A percentile compares a stretch with the other conserved stretches of the same genome.
Evolutionary conservation across 2,329 filamentous ascomycete genomes (phyloP).

Genomic region (Aspergillus pseudoglaucus): DNA sequence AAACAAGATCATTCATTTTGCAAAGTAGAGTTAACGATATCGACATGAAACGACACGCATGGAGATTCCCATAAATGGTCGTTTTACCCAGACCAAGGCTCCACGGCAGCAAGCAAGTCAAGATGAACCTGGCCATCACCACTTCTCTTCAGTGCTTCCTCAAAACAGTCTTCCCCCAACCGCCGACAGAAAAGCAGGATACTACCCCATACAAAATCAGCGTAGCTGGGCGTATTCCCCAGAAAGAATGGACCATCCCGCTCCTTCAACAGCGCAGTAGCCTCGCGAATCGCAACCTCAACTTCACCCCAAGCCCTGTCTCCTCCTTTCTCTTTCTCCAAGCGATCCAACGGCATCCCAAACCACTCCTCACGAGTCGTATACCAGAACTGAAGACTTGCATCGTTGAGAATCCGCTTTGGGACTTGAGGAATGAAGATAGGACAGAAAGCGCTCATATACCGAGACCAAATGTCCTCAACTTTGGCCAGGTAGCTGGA

Average conservation of each 20-base stretch:
- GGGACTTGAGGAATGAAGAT: conserved; percentile 47
- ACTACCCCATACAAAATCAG: conserved; percentile 53
- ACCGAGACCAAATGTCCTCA: conserved; percentile 26
- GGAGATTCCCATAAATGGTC: not conserved
- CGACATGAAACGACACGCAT: not conserved
- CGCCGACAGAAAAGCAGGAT: conserved; percentile 41
- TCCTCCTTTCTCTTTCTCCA: conserved; percentile 45
- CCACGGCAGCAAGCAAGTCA: conserved; percentile 9
- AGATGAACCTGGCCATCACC: conserved; percentile 12
- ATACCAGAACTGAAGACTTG: conserved; percentile 51
- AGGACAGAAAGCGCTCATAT: conserved; percentile 28
- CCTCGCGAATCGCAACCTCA: conserved; percentile 28
- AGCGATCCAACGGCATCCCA: conserved; percentile 50
- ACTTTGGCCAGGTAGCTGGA: conserved; percentile 45
- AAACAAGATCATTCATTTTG: too few species aligned
- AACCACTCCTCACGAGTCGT: conserved; percentile 43
- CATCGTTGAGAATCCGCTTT: conserved; percentile 45
- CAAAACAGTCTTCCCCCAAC: conserved; percentile 34
- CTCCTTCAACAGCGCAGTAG: conserved; percentile 47
- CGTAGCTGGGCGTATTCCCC: conserved; percentile 51
- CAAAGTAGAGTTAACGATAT: too few species aligned
- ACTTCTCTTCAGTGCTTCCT: conserved; percentile 27
- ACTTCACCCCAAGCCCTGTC: conserved; percentile 43
- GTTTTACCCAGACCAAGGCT: not conserved
- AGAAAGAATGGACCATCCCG: conserved; percentile 53